Base-by-base conservation (phyloP, 352 stramenopile species). In the Aphanomyces astaci region DNA sequence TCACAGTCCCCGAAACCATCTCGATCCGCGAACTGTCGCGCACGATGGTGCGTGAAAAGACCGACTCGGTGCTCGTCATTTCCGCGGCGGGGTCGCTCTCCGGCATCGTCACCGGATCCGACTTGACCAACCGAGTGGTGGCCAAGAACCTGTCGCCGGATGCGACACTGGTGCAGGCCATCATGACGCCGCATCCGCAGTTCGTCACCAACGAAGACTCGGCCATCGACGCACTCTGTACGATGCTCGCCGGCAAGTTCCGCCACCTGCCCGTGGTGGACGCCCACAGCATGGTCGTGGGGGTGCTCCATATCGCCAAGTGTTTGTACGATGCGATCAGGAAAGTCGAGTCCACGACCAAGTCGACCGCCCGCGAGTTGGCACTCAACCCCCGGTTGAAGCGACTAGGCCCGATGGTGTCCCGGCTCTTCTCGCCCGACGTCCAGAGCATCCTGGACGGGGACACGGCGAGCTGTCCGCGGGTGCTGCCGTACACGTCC, bases 291-390 rank as follows among this genome's bases (percentile, higher is more conserved):
- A 85, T 82, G 0, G 93, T 99, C 4, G 92, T 98, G 4, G 97
- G 97, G 11, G 88, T 99, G 45, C 74, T 99, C 24, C 97, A 98
- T 78, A 99, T 99, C 77, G 95, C 93, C 11, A 98, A 99, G 75
- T 99, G 97, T 70, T 68, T 99, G 65, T 98, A 99, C 80, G 96
- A 99, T 79, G 96, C 96, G 2, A 98, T 99, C 62, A 82, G 81
- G 4, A 98, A 98, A 71, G 96, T 99, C 72, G 96, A 99, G 72
- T 81, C 53, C 11, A 66, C 57, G n/a, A 71, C 53, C 10, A 93
- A 94, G 68, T 85, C 82, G n/a, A 83, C 92, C 63, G 71, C 70
- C 46, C 49, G 49, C 11, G 62, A 68, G 17, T 31, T 68, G 17
- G 64, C 64, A 4, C 27, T 28, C 10, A 66, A 66, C 33, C 43